Base-by-base conservation (phyloP, 805 yeast species). In the Lipomyces yamadae region DNA sequence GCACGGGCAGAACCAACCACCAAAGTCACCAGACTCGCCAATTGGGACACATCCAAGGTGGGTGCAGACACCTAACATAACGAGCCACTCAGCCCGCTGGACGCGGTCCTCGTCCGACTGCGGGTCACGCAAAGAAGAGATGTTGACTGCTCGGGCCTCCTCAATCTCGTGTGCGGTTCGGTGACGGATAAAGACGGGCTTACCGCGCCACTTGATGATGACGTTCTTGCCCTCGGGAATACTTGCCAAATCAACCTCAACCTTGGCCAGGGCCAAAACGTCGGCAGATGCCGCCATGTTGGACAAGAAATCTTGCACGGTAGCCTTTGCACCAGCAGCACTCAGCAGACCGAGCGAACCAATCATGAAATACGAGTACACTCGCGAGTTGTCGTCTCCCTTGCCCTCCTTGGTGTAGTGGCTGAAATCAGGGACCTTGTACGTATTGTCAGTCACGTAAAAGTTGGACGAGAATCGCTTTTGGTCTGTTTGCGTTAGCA, bases 1-100 rank as follows among this genome's bases (percentile, higher is more conserved):
- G 85, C 99, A 95, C 73, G 99, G 99, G 83, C 99, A 95, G 94
- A 95, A 95, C 99, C 99, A 95, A 80, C 99, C 99, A 80, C 98
- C 98, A 76, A 86, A 95, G 82, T 95, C 99, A 83, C 99, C 99
- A 74, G 98, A 89, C 84, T 95, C 98, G 80, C 99, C 99, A 78
- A 95, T 95, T 74, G 99, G 99, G 70, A 95, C 99, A 89, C 99
- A 95, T 81, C 99, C 99, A 85, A 95, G 88, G 81, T 95, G 99
- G 74, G 99, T 95, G 86, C 99, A 95, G 81, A 95, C 94, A 84
- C 99, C 99, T 83, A 95, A 82, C 99, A 95, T 95, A 80, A 95
- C 86, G 79, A 95, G 87, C 99, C 99, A 95, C 83, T 94, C 95
- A 74, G 99, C 98, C 81, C 89, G 90, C 83, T 91, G 84, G 73